Conservation (phyloP, 176 grass and related monocot genomes). For the Paspalum vaginatum region DNA sequence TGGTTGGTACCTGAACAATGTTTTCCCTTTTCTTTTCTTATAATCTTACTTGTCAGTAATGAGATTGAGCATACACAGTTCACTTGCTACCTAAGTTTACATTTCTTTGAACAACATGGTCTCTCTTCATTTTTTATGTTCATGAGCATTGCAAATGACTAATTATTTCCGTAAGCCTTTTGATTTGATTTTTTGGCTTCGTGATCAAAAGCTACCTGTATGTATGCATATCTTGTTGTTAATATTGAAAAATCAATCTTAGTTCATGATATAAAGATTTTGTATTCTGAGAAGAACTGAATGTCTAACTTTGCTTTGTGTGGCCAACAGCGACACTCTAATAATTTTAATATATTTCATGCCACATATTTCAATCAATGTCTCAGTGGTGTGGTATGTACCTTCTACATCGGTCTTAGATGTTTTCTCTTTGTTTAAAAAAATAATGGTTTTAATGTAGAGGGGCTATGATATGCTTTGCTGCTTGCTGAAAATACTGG, state of each 20-base stretch:
- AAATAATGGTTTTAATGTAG: slow-evolving; percentile 32
- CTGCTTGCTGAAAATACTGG: slow-evolving; percentile 17
- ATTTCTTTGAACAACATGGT: slow-evolving; percentile 12
- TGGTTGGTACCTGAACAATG: slow-evolving; percentile 56
- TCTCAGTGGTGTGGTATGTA: not conserved
- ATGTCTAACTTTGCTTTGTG: not conserved
- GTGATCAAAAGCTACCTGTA: not conserved
- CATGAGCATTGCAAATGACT: not conserved
- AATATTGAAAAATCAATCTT: not conserved
- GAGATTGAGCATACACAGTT: slow-evolving; percentile 19
- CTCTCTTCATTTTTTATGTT: slow-evolving; percentile 28
- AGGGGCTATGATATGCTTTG: not conserved
- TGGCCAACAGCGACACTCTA: not conserved
- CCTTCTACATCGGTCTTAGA: not conserved
- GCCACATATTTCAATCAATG: not conserved
- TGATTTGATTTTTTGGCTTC: not conserved
- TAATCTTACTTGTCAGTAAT: slow-evolving; percentile 4
- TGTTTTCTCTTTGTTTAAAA: slow-evolving; percentile 2
- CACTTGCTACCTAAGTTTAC: slow-evolving; percentile 14
- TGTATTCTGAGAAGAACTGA: slow-evolving; percentile 17
- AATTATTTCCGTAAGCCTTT: slow-evolving; percentile 10
- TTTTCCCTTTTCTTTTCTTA: not conserved
- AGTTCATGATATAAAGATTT: slow-evolving; percentile 15
- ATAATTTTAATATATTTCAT: slow-evolving; percentile 16
- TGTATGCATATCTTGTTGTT: slow-evolving; percentile 3